These are phyloP conservation scores for Stachybotrys echinatus DNA, from an alignment of 2,329 filamentous ascomycete species.

Conservation along the genomic window DNA sequence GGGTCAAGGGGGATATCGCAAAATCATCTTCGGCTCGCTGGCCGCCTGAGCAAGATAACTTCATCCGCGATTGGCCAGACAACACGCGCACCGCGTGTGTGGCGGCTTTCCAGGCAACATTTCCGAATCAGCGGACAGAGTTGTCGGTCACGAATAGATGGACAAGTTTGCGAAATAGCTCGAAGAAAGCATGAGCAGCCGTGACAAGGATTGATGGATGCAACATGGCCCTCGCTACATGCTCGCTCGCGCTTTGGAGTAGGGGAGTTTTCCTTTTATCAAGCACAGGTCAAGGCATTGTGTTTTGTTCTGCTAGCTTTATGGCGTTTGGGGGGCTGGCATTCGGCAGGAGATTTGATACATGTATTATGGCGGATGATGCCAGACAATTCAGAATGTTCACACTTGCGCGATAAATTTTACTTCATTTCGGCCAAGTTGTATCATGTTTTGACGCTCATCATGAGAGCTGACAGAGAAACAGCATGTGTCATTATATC, in stretches of 20 bases:
- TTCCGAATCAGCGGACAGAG: neutral
- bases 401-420: neutral
- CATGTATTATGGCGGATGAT: neutral
- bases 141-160: neutral
- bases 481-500: neutral
- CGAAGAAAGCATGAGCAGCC: neutral
- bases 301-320: neutral
- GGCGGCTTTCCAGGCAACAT: neutral
- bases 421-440: neutral
- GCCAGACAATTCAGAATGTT: neutral
- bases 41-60: neutral
- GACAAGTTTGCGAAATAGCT: neutral
- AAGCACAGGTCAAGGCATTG: neutral
- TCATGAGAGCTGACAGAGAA: neutral
- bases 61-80: neutral
- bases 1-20: neutral
- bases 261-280: neutral
- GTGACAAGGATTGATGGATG: neutral
- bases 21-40: neutral
- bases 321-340: neutral
- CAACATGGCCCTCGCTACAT: neutral
- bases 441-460: neutral
- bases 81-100: neutral
- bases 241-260: neutral
- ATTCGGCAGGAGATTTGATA: neutral